A percentile compares a stretch with the other conserved stretches of the same genome.
These are phyloP conservation scores for Eremothecium gossypii DNA, from an alignment of 1,139 yeast species.

Conservation along the genomic window DNA sequence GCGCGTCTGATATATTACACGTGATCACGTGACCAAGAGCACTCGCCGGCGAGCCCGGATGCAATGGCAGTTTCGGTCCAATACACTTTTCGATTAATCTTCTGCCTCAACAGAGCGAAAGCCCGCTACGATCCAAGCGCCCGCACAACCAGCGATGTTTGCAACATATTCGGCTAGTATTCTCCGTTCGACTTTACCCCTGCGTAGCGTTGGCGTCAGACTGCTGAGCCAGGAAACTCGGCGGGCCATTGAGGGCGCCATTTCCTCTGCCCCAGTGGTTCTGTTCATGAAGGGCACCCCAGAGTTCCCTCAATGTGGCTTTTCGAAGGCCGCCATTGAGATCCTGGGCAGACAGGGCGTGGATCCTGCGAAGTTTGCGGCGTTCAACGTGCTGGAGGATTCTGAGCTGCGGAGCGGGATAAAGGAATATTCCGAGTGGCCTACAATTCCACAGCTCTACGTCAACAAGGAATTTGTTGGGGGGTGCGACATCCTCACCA, in stretches of 20 bases:
- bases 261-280: constrained; percentile 84
- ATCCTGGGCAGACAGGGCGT: constrained; percentile 94
- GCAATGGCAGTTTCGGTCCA: no score
- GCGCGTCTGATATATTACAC: no score
- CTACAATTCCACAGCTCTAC: constrained; percentile 46
- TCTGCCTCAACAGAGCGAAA: no score
- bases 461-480: constrained; percentile 80
- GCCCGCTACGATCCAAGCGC: no score
- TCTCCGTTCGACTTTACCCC: constrained; percentile 4
- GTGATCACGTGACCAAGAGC: no score
- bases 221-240: constrained; percentile 69
- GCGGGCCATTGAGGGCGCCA: constrained; percentile 77
- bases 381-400: constrained; percentile 93
- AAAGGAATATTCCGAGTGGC: constrained; percentile 91
- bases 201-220: constrained; percentile 31
- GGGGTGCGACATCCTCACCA: constrained; percentile 90
- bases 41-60: no score
- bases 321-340: constrained; percentile 89
- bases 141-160: constrained; percentile 2
- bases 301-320: constrained; percentile 96
- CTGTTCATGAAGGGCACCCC: constrained; percentile 96
- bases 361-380: constrained; percentile 92
- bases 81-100: no score
- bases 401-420: constrained; percentile 85
- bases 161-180: constrained; percentile 4